A percentile compares a stretch with the other conserved stretches of the same genome.
These are phyloP conservation scores for Amanita phalloides DNA, from an alignment of 768 basidiomycete genomes.

Conservation along the genomic window DNA sequence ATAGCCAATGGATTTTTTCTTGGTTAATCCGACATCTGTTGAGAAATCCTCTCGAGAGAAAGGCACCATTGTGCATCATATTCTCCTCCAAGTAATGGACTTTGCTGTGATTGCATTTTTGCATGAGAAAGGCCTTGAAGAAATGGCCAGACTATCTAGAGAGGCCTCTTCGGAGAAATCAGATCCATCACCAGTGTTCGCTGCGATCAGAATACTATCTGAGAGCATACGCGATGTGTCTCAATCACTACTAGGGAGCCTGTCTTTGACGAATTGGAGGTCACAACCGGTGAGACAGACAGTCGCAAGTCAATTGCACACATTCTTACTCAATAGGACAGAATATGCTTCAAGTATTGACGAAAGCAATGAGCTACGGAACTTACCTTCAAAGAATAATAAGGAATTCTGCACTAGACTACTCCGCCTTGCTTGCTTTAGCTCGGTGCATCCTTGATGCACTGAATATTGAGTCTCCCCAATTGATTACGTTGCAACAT, in stretches of 20 bases:
- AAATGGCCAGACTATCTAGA: neutral
- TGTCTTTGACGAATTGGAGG: neutral
- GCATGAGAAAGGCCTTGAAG: constrained; percentile 17
- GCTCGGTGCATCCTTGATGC: constrained; percentile 39
- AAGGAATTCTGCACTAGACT: constrained; percentile 37
- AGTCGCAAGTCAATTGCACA: neutral
- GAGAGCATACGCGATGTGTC: neutral
- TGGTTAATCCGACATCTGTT: constrained; percentile 25
- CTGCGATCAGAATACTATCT: neutral
- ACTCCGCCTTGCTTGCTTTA: constrained; percentile 54
- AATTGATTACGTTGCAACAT: constrained; percentile 21
- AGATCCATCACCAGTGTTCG: neutral
- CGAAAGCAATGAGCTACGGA: constrained; percentile 22
- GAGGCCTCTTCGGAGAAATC: neutral
- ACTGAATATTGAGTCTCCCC: constrained; percentile 22
- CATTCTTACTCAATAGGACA: neutral
- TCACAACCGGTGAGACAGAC: neutral
- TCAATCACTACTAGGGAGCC: neutral
- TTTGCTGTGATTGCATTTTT: constrained; percentile 30
- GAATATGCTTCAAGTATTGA: neutral
- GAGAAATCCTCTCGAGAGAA: constrained; percentile 14
- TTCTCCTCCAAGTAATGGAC: constrained; percentile 30
- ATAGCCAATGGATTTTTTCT: constrained; percentile 42
- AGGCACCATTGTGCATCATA: constrained; percentile 17
- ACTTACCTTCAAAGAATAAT: constrained; percentile 34